Conservation (phyloP, 805 yeast species). For the Pichia nakasei region DNA sequence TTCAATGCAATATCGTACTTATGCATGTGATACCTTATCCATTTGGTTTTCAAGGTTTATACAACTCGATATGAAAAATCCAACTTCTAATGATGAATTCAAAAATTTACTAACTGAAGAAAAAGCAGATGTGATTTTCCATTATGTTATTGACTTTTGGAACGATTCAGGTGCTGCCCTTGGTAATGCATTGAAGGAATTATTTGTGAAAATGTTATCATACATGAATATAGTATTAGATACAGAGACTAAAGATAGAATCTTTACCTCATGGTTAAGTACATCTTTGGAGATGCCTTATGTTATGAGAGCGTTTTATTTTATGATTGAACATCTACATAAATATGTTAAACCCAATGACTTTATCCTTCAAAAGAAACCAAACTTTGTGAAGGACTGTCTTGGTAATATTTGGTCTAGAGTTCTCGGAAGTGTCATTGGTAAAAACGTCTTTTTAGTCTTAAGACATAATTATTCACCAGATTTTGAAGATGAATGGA, state of each 20-base stretch:
- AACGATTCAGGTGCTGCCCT: conserved; percentile 63
- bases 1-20: conserved; percentile 30
- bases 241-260: conserved; percentile 10
- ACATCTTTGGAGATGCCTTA: conserved; percentile 35
- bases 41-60: conserved; percentile 54
- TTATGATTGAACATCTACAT: conserved; percentile 48
- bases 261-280: conserved; percentile 39
- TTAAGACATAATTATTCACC: conserved; percentile 25
- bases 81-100: conserved; percentile 1
- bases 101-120: conserved; percentile 10
- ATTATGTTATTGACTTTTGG: conserved; percentile 59
- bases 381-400: conserved; percentile 40
- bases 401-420: conserved; percentile 43
- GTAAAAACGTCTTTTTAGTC: conserved; percentile 43
- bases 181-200: conserved; percentile 56
- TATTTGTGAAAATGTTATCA: conserved; percentile 45
- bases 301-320: conserved; percentile 52
- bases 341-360: conserved; percentile 35
- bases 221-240: conserved; percentile 21
- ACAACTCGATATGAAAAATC: conserved; percentile 26
- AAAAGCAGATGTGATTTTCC: conserved; percentile 30
- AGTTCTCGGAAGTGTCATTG: conserved; percentile 57
- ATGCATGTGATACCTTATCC: conserved; percentile 50
- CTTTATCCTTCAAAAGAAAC: conserved; percentile 34
- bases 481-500: conserved; percentile 34